phyloP scores from a whole-genome alignment of 371 early-diverging fungal species.

The Saksenaea vasiformis region DNA sequence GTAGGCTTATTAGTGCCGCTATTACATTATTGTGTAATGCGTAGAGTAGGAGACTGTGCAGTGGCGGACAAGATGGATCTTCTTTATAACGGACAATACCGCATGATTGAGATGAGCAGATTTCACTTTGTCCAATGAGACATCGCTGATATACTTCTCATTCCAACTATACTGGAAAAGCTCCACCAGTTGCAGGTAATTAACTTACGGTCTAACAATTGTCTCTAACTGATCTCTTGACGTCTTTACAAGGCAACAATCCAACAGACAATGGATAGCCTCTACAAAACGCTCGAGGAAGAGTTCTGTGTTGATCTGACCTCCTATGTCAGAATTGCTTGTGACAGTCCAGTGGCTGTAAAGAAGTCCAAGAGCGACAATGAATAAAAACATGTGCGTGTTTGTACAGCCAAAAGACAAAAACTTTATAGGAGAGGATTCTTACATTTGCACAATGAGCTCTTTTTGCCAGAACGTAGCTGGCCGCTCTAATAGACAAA shows the following conservation, averaged over 20 bases:
- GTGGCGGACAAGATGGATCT: constrained; percentile 6
- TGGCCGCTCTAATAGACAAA: neutral
- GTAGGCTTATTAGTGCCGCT: neutral
- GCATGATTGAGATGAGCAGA: constrained; percentile 3
- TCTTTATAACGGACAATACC: constrained; percentile 2
- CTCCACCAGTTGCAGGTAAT: neutral
- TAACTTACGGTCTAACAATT: no score
- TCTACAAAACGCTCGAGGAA: no score
- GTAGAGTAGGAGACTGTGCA: neutral
- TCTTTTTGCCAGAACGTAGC: neutral
- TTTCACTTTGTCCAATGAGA: neutral
- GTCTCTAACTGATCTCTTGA: no score
- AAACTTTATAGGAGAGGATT: neutral
- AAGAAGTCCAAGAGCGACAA: no score
- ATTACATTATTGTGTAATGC: no score
- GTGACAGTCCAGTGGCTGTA: no score
- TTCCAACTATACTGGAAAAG: neutral
- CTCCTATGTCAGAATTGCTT: no score
- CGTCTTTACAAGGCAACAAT: no score
- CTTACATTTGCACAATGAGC: neutral
- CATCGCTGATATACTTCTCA: neutral
- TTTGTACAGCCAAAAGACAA: no score
- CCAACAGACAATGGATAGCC: no score
- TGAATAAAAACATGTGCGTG: no score
- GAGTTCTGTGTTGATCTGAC: no score